These are phyloP conservation scores for Alternaria sp. DNA, from an alignment of 2,329 filamentous ascomycete genomes.

Conservation along the genomic window DNA sequence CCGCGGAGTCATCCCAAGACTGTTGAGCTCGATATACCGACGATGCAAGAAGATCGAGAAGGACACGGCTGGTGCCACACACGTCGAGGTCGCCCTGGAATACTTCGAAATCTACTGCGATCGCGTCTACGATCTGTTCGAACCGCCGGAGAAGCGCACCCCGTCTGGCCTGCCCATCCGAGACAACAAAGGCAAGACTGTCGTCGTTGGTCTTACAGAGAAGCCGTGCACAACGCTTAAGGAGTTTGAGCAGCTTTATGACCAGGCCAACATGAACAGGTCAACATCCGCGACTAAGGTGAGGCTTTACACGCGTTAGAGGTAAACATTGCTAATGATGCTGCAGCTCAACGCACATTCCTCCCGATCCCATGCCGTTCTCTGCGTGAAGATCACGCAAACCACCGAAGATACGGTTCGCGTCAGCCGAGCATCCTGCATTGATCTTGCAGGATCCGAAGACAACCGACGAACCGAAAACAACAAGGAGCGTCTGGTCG, in stretches of 20 bases:
- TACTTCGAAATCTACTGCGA: constrained; percentile 99
- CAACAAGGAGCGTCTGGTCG: constrained; percentile 87
- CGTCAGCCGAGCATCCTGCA: constrained; percentile 86
- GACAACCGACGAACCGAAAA: constrained; percentile 95
- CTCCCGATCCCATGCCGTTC: constrained; percentile 85
- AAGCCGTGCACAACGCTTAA: constrained; percentile 81
- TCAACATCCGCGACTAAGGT: constrained; percentile 87
- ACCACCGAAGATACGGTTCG: constrained; percentile 69
- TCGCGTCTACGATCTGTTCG: constrained; percentile 89
- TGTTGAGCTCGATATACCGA: constrained; percentile 85
- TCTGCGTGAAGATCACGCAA: constrained; percentile 87
- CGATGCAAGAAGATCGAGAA: constrained; percentile 84
- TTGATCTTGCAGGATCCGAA: constrained; percentile 93
- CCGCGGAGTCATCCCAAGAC: constrained; percentile 82
- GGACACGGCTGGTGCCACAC: constrained; percentile 73
- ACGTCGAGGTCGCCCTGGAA: constrained; percentile 76
- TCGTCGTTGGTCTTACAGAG: constrained; percentile 85
- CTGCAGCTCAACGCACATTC: constrained; percentile 81
- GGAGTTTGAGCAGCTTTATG: constrained; percentile 88
- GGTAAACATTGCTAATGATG: background rate
- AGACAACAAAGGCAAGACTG: constrained; percentile 84
- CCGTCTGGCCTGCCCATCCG: constrained; percentile 79
- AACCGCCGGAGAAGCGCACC: constrained; percentile 85
- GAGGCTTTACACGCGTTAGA: constrained; percentile 11
- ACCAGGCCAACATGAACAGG: constrained; percentile 88